These are phyloP conservation scores for Psilocybe sp. DNA, from an alignment of 768 basidiomycete species.

Conservation along the genomic window DNA sequence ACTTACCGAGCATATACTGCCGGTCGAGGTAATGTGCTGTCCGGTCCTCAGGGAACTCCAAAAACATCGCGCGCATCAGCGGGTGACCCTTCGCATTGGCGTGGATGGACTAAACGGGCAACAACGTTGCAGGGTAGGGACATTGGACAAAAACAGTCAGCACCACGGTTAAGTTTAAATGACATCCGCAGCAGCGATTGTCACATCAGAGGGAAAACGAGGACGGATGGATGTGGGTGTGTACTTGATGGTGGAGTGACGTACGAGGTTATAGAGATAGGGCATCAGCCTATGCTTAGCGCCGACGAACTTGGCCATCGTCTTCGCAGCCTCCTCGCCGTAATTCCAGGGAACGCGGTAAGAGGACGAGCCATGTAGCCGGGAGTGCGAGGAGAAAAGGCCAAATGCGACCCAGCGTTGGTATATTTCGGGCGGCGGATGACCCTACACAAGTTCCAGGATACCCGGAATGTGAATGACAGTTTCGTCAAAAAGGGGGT, in stretches of 20 bases:
- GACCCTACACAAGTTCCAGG: slow-evolving; percentile 39
- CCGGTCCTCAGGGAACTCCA: slow-evolving; percentile 59
- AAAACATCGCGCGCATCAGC: slow-evolving; percentile 62
- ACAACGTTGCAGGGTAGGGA: neutral
- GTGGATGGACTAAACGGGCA: slow-evolving; percentile 41
- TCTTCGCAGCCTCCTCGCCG: slow-evolving; percentile 64
- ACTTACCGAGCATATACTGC: slow-evolving; percentile 49
- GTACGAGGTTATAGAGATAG: slow-evolving; percentile 58
- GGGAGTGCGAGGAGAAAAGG: slow-evolving; percentile 72
- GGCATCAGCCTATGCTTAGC: slow-evolving; percentile 74
- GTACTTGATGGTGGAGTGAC: slow-evolving; percentile 11
- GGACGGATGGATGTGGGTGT: too few relatives aligned
- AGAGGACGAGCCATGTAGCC: slow-evolving; percentile 69
- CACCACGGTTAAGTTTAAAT: neutral
- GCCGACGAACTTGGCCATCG: slow-evolving; percentile 60
- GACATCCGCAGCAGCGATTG: slow-evolving; percentile 8
- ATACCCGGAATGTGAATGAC: neutral
- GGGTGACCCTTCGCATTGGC: slow-evolving; percentile 53
- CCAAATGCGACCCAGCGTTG: slow-evolving; percentile 79
- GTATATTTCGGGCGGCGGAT: slow-evolving; percentile 65
- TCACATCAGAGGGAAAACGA: too few relatives aligned
- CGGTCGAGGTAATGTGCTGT: slow-evolving; percentile 59
- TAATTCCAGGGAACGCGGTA: slow-evolving; percentile 80
- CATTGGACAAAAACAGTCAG: neutral
- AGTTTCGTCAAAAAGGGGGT: neutral